Conservation (phyloP, 331 rosid genomes). For the Spiraea crenata region DNA sequence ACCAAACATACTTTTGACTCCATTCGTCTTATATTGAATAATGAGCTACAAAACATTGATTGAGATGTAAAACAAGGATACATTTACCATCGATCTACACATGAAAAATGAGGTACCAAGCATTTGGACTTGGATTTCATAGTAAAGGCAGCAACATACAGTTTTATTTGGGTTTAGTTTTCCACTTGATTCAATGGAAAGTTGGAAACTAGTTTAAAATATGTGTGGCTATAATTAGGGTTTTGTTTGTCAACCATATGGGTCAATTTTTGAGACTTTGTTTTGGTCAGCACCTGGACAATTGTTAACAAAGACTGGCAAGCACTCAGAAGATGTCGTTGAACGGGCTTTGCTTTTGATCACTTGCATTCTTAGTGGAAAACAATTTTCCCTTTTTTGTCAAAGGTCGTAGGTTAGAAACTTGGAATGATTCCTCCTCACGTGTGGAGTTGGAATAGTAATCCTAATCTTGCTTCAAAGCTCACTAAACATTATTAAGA, state of each 20-base stretch:
- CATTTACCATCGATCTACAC: no score
- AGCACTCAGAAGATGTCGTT: neutral
- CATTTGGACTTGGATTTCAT: neutral
- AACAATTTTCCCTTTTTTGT: neutral
- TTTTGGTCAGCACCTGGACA: slow-evolving; percentile 12
- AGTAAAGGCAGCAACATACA: neutral
- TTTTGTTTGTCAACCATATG: slow-evolving; percentile 1
- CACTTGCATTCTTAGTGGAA: slow-evolving; percentile 14
- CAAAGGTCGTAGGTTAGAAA: slow-evolving; percentile 19
- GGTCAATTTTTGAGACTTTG: neutral
- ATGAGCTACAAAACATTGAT: no score
- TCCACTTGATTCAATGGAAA: no score
- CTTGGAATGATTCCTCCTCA: slow-evolving; percentile 6
- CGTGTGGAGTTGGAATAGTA: slow-evolving; percentile 12
- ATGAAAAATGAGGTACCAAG: no score
- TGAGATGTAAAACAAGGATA: no score
- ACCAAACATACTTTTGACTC: no score
- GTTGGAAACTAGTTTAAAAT: neutral
- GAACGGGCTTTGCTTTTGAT: neutral
- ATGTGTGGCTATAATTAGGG: neutral
- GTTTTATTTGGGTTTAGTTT: neutral
- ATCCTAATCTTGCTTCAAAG: slow-evolving; percentile 1
- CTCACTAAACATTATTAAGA: neutral
- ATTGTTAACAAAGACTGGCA: neutral
- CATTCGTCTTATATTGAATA: no score